Evolutionary conservation across 306 rosid species (phyloP).

Genomic region (Amphicarpaea edgeworthii): DNA sequence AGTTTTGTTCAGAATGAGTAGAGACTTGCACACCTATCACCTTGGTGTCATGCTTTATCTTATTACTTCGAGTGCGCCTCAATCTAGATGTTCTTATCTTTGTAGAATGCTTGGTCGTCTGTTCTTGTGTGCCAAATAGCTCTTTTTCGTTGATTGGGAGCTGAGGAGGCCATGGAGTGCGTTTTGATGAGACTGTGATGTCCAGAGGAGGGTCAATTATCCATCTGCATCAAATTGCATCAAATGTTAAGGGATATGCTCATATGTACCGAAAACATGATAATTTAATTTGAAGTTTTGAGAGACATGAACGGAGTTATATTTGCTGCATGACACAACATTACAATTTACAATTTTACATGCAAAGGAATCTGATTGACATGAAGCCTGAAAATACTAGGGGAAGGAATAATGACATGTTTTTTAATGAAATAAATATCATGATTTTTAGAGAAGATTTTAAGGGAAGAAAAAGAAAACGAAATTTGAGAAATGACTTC

Average conservation of each 20-base stretch:
- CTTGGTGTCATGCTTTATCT: slow-evolving; percentile 74
- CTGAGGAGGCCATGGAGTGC: slow-evolving; percentile 89
- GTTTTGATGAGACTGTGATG: slow-evolving; percentile 77
- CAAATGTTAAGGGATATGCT: slow-evolving; percentile 22
- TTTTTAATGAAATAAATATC: background rate
- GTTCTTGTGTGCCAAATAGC: slow-evolving; percentile 49
- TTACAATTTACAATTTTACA: slow-evolving; percentile 3
- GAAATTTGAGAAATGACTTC: slow-evolving; percentile 19
- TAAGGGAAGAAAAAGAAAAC: background rate
- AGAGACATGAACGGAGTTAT: background rate
- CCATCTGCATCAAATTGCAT: slow-evolving; percentile 65
- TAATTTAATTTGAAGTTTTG: background rate
- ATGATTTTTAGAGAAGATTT: background rate
- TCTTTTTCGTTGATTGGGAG: slow-evolving; percentile 60
- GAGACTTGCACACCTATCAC: slow-evolving; percentile 59
- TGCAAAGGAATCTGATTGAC: background rate
- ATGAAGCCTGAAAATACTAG: background rate
- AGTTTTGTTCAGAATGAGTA: slow-evolving; percentile 60
- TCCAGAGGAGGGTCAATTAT: slow-evolving; percentile 78
- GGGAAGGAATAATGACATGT: background rate
- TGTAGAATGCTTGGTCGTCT: slow-evolving; percentile 53
- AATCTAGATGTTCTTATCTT: slow-evolving; percentile 70
- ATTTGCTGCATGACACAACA: slow-evolving; percentile 19
- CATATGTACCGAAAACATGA: slow-evolving; percentile 3
- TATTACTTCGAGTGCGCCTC: slow-evolving; percentile 69